A percentile compares a stretch with the other conserved stretches of the same genome.
These are phyloP conservation scores for Phytopythium aichiense DNA, from an alignment of 352 stramenopile species.

Conservation along the genomic window DNA sequence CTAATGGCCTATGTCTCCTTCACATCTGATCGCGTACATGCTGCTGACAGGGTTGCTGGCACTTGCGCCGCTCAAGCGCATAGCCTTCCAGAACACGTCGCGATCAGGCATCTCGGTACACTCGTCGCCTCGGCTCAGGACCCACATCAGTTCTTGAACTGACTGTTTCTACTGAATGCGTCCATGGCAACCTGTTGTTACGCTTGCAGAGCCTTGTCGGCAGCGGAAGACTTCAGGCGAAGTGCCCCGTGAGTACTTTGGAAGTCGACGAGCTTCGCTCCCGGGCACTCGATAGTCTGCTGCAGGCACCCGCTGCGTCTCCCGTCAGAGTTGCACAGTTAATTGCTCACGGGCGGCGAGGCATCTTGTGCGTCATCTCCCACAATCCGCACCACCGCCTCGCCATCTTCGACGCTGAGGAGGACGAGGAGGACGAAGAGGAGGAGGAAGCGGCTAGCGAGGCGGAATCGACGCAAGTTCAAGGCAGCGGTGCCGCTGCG, in stretches of 20 bases:
- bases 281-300: background rate
- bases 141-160: background rate
- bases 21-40: background rate
- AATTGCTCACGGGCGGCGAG: constrained; percentile 44
- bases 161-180: background rate
- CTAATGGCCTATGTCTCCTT: background rate
- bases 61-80: background rate
- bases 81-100: background rate
- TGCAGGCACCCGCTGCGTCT: background rate
- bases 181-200: background rate
- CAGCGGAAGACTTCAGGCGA: background rate
- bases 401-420: constrained; percentile 56
- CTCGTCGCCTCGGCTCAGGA: background rate
- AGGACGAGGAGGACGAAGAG: constrained; percentile 25
- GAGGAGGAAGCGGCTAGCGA: background rate
- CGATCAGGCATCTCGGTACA: background rate
- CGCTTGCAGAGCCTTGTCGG: background rate
- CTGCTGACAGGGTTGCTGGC: background rate
- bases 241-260: background rate
- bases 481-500: background rate
- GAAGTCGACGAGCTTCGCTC: background rate
- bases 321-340: constrained; percentile 3
- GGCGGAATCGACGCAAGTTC: background rate
- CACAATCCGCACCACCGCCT: constrained; percentile 25
- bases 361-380: constrained; percentile 40